phyloP scores from a whole-genome alignment of 805 yeast species.

The Barnettozyma californica region DNA sequence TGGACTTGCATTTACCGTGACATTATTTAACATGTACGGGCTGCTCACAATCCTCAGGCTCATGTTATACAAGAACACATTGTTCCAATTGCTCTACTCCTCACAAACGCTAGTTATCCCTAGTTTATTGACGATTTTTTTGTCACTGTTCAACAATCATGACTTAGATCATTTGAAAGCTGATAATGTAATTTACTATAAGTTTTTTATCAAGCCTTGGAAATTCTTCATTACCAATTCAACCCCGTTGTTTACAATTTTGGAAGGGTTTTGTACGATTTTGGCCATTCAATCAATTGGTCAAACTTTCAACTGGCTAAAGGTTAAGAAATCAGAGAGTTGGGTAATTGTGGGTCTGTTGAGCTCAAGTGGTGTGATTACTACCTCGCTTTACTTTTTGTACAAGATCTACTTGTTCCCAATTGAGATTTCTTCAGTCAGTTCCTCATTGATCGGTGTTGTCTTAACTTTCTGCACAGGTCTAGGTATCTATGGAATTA shows the following conservation, averaged over 20 bases:
- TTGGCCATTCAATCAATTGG: constrained; percentile 91
- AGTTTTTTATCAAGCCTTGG: constrained; percentile 59
- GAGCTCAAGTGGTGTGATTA: constrained; percentile 66
- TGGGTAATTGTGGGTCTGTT: constrained; percentile 76
- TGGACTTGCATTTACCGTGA: constrained; percentile 78
- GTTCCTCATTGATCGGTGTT: constrained; percentile 84
- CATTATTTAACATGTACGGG: constrained; percentile 68
- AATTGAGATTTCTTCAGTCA: constrained; percentile 52
- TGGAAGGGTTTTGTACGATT: constrained; percentile 91
- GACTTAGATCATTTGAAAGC: constrained; percentile 20
- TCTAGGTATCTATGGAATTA: constrained; percentile 77
- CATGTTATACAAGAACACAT: constrained; percentile 29
- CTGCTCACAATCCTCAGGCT: constrained; percentile 68
- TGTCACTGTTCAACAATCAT: constrained; percentile 45
- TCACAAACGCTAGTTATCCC: constrained; percentile 82
- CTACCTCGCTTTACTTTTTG: constrained; percentile 72
- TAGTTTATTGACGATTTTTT: constrained; percentile 64
- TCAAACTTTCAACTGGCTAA: constrained; percentile 69
- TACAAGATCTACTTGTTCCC: constrained; percentile 80
- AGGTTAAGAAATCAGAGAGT: constrained; percentile 52
- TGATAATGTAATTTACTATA: constrained; percentile 24
- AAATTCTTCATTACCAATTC: constrained; percentile 63
- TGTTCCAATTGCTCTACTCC: constrained; percentile 52
- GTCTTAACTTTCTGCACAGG: constrained; percentile 70
- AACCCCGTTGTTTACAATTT: constrained; percentile 81